phyloP scores from a whole-genome alignment of 148 eudicot genomes.

The Euryodendron excelsum region DNA sequence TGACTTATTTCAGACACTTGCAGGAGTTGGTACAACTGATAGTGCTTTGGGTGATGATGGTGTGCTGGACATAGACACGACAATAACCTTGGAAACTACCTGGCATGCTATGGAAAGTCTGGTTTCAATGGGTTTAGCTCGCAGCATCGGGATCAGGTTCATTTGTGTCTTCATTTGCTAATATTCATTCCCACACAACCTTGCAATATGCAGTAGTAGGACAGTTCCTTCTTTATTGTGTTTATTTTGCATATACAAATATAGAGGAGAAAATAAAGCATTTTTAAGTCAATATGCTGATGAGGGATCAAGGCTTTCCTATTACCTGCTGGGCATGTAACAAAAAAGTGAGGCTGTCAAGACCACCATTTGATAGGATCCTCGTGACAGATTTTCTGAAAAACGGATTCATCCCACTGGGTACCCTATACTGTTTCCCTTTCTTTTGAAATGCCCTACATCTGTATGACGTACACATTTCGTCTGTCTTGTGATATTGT shows the following conservation, averaged over 20 bases:
- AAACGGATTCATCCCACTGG: not conserved
- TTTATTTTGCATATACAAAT: not conserved
- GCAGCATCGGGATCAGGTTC: constrained; percentile 90
- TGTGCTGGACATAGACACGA: constrained; percentile 80
- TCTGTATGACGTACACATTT: no score
- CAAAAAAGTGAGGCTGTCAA: no score
- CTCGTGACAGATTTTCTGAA: not conserved
- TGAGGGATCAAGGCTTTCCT: not conserved
- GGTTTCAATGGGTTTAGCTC: constrained; percentile 75
- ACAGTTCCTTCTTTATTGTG: not conserved
- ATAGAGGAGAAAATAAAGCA: not conserved
- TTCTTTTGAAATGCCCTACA: not conserved
- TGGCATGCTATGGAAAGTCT: constrained; percentile 98
- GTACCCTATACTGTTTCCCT: not conserved
- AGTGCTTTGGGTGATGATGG: constrained; percentile 87
- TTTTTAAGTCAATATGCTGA: not conserved
- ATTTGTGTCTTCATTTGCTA: not conserved
- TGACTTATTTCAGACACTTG: not conserved
- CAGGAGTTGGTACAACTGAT: constrained; percentile 82
- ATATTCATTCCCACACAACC: not conserved
- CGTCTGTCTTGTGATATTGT: no score
- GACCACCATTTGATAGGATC: no score
- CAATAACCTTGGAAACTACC: constrained; percentile 80
- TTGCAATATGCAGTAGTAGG: not conserved
- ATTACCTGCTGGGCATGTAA: not conserved